Evolutionary conservation across 805 yeast species (phyloP).

Genomic region (Metschnikowia drakensbergensis): DNA sequence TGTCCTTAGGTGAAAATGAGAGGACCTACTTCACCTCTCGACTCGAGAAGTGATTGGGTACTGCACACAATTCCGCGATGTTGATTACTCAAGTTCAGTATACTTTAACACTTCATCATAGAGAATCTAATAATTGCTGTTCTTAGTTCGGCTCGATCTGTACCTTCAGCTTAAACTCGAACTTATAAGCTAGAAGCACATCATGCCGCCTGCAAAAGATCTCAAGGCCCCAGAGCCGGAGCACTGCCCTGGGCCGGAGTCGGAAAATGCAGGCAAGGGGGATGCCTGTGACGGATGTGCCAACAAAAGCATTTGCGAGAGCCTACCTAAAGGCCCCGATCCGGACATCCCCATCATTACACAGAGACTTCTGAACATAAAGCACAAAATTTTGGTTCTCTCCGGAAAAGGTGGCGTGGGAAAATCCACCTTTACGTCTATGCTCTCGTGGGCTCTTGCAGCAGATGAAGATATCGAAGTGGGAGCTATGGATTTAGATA

Average conservation of each 20-base stretch:
- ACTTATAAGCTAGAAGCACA: background rate
- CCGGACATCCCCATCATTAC: conserved; percentile 82
- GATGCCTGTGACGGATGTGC: conserved; percentile 96
- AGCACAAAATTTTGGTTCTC: conserved; percentile 76
- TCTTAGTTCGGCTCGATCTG: background rate
- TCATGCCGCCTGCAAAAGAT: conserved; percentile 25
- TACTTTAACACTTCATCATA: background rate
- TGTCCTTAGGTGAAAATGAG: conserved; percentile 48
- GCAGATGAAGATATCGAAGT: conserved; percentile 74
- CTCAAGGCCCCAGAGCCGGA: conserved; percentile 79
- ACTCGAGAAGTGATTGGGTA: background rate
- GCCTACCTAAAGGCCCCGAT: conserved; percentile 91
- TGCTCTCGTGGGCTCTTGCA: conserved; percentile 96
- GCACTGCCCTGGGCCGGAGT: conserved; percentile 98
- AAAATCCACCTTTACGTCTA: conserved; percentile 89
- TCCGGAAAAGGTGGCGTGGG: conserved; percentile 97
- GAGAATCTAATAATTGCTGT: background rate
- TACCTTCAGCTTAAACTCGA: background rate
- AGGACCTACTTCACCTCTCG: conserved; percentile 26
- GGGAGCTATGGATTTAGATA: conserved; percentile 96
- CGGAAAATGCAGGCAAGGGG: conserved; percentile 87
- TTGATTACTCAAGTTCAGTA: conserved; percentile 1
- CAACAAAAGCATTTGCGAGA: conserved; percentile 83
- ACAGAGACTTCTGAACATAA: conserved; percentile 55
- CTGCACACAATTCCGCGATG: conserved; percentile 1